Evolutionary conservation across 345 rosid species (phyloP).

Genomic region (Dovyalis caffra): DNA sequence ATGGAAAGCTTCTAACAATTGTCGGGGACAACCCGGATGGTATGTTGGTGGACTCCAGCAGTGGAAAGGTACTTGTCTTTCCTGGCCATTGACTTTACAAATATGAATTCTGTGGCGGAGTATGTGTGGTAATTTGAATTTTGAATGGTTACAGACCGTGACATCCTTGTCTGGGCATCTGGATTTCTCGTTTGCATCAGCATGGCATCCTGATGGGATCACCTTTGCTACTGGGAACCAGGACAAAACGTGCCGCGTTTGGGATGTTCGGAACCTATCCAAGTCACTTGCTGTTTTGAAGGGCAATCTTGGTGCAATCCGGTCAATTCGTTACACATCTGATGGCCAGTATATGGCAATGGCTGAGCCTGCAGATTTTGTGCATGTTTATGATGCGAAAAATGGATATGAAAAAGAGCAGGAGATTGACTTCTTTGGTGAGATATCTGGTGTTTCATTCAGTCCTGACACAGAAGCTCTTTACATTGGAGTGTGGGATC

Average conservation of each 20-base stretch:
- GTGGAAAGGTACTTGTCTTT: slow-evolving; percentile 41
- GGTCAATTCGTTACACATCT: slow-evolving; percentile 53
- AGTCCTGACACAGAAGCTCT: slow-evolving; percentile 61
- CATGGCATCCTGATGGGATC: slow-evolving; percentile 59
- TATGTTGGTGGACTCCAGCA: slow-evolving; percentile 45
- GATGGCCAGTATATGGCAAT: slow-evolving; percentile 59
- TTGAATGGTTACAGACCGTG: slow-evolving; percentile 35
- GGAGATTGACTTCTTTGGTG: slow-evolving; percentile 65
- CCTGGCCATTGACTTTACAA: background rate
- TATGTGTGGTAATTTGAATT: slow-evolving; percentile 11
- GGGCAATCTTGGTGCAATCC: slow-evolving; percentile 59
- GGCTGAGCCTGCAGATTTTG: slow-evolving; percentile 69
- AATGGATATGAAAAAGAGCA: slow-evolving; percentile 55
- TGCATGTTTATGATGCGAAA: slow-evolving; percentile 55
- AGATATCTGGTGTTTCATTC: slow-evolving; percentile 60
- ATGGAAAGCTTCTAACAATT: slow-evolving; percentile 48
- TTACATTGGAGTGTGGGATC: slow-evolving; percentile 62
- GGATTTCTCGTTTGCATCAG: slow-evolving; percentile 64
- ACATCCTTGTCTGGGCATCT: slow-evolving; percentile 45
- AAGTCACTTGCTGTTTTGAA: slow-evolving; percentile 51
- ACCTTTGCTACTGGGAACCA: slow-evolving; percentile 64
- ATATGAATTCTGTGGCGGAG: background rate
- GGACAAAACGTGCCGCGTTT: slow-evolving; percentile 62
- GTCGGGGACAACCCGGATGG: slow-evolving; percentile 55
- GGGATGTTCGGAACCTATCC: slow-evolving; percentile 57